These are phyloP conservation scores for Pugionium cornutum DNA, from an alignment of 345 rosid genomes.

Conservation along the genomic window DNA sequence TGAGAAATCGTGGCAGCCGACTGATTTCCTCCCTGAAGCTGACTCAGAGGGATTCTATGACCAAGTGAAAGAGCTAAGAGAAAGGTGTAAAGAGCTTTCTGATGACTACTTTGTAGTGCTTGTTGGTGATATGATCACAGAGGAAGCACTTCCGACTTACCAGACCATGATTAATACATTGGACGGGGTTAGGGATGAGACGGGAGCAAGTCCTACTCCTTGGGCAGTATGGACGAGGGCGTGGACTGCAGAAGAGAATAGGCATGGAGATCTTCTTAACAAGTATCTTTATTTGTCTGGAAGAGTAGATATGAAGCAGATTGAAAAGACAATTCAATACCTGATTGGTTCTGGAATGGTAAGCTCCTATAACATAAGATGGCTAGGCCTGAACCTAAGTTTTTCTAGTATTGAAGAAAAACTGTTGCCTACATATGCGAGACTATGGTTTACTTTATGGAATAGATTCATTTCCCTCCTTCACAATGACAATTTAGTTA, in stretches of 20 bases:
- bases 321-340: conserved; percentile 58
- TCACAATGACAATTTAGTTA: not conserved
- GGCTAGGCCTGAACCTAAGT: not conserved
- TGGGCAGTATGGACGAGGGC: conserved; percentile 64
- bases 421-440: too few species aligned
- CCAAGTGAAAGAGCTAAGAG: conserved; percentile 60
- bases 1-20: conserved; percentile 70
- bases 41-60: conserved; percentile 57
- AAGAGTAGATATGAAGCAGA: conserved; percentile 58
- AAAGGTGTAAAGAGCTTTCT: conserved; percentile 45
- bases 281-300: conserved; percentile 63
- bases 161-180: conserved; percentile 77
- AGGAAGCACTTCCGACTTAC: conserved; percentile 84
- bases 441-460: too few species aligned
- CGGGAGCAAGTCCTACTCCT: conserved; percentile 43
- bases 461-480: not conserved
- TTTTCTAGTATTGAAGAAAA: too few species aligned
- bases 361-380: conserved; percentile 4
- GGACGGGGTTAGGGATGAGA: conserved; percentile 48
- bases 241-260: conserved; percentile 65
- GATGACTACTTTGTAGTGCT: conserved; percentile 44
- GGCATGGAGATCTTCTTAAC: conserved; percentile 65
- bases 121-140: conserved; percentile 61
- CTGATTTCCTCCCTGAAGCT: conserved; percentile 59
- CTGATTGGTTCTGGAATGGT: conserved; percentile 48